Percentiles rank a stretch among this genome's conserved stretches.
Conservation (phyloP, 192 early-diverging fungal species). For the Coemansia sp. region DNA sequence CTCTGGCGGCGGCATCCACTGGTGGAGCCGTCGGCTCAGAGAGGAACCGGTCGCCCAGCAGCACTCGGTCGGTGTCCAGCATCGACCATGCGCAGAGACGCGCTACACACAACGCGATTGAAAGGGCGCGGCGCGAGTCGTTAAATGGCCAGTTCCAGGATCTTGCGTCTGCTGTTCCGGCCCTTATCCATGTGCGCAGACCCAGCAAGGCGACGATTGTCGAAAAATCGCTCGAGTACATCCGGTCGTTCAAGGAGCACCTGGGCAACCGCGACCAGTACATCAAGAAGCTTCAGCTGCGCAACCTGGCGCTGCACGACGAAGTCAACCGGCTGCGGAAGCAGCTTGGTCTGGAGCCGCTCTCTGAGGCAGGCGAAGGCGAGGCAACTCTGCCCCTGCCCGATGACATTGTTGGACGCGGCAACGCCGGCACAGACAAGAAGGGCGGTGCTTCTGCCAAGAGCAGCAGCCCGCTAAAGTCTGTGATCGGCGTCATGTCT, state of each 20-base stretch:
- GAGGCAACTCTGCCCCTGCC: constrained; percentile 1
- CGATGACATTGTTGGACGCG: background rate
- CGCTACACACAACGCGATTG: constrained; percentile 78
- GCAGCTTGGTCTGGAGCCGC: constrained; percentile 59
- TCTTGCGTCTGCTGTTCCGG: constrained; percentile 74
- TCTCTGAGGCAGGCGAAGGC: constrained; percentile 31
- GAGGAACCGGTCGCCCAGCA: constrained; percentile 46
- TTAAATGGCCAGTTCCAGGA: constrained; percentile 82
- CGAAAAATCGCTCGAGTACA: constrained; percentile 72
- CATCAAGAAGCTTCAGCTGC: constrained; percentile 53
- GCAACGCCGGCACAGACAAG: constrained; percentile 2
- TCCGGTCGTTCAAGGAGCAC: constrained; percentile 52
- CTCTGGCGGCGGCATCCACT: constrained; percentile 26
- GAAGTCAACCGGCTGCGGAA: constrained; percentile 64
- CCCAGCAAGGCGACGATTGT: constrained; percentile 83
- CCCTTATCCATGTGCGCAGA: constrained; percentile 68
- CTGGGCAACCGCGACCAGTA: constrained; percentile 48
- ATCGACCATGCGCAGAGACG: constrained; percentile 62
- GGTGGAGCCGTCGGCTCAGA: constrained; percentile 29
- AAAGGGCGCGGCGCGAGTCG: constrained; percentile 76
- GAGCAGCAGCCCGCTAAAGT: constrained; percentile 5
- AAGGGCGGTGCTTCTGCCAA: background rate
- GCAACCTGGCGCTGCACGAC: constrained; percentile 58
- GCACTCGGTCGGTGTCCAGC: constrained; percentile 19
- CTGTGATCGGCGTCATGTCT: background rate